Percentiles rank a stretch among this genome's conserved stretches.
These are phyloP conservation scores for Trametes elegans DNA, from an alignment of 768 basidiomycete species.

Conservation along the genomic window DNA sequence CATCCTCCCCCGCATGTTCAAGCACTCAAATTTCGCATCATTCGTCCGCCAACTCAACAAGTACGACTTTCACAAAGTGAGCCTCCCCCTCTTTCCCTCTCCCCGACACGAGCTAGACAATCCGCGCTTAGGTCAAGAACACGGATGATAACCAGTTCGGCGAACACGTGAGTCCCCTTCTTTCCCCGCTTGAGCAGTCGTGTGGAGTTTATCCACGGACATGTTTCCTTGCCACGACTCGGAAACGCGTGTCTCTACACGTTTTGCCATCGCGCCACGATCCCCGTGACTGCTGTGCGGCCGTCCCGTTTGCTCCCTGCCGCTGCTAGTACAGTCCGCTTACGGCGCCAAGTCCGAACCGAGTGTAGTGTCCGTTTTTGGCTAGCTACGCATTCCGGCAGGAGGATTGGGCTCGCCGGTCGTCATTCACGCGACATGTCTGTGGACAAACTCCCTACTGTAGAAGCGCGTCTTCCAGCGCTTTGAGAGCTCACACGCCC, in stretches of 20 bases:
- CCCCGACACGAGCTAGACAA: constrained; percentile 2
- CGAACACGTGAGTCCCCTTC: constrained; percentile 44
- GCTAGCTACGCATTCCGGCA: constrained; percentile 6
- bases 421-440: constrained; percentile 1
- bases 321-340: constrained; percentile 1
- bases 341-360: neutral
- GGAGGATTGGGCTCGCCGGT: neutral
- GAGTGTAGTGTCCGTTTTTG: neutral
- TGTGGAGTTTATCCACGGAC: constrained; percentile 4
- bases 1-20: constrained; percentile 89
- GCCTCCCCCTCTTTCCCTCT: constrained; percentile 5
- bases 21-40: constrained; percentile 90
- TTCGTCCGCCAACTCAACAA: constrained; percentile 95
- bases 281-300: neutral
- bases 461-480: neutral
- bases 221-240: constrained; percentile 2
- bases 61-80: constrained; percentile 92
- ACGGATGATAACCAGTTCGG: constrained; percentile 76
- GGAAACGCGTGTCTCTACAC: neutral
- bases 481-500: neutral
- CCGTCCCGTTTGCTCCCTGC: constrained; percentile 7
- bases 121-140: constrained; percentile 65
- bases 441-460: neutral
- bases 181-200: constrained; percentile 21
- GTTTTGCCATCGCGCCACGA: neutral